These are phyloP conservation scores for Wickerhamomyces hampshirensis DNA, from an alignment of 805 yeast genomes.

Conservation along the genomic window DNA sequence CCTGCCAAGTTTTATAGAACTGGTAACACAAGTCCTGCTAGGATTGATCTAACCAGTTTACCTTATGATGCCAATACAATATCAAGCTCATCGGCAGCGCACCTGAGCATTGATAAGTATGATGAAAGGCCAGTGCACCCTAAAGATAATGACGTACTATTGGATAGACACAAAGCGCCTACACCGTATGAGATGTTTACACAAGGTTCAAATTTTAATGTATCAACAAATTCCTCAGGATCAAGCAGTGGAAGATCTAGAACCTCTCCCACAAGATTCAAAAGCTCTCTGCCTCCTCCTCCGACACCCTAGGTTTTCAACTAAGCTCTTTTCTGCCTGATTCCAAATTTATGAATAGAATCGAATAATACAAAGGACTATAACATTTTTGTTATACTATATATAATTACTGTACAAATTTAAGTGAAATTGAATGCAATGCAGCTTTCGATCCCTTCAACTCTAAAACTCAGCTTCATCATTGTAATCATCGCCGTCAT, in stretches of 20 bases:
- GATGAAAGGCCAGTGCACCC: background rate
- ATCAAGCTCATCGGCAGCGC: conserved; percentile 2
- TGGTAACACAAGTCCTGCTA: conserved; percentile 14
- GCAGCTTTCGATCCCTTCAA: too few species aligned
- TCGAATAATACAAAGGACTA: too few species aligned
- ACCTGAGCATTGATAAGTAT: conserved; percentile 2
- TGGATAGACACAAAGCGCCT: conserved; percentile 40
- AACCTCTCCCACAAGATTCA: conserved; percentile 21
- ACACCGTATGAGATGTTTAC: conserved; percentile 36
- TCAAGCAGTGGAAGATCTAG: conserved; percentile 11
- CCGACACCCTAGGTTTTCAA: conserved; percentile 8
- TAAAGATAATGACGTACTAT: conserved; percentile 27
- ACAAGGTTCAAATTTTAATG: conserved; percentile 4
- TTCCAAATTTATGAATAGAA: too few species aligned
- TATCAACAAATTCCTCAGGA: conserved; percentile 5
- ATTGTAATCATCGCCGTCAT: conserved; percentile 42
- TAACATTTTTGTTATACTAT: too few species aligned
- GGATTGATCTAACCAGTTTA: conserved; percentile 11
- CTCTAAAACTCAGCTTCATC: conserved; percentile 58
- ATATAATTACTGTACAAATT: too few species aligned
- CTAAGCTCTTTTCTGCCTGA: too few species aligned
- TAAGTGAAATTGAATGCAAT: too few species aligned
- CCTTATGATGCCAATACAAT: conserved; percentile 22
- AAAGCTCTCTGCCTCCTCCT: conserved; percentile 18
- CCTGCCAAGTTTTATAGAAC: conserved; percentile 15